Base-by-base conservation (phyloP, 2,329 filamentous ascomycete genomes). In the Aspergillus tubingensis region DNA sequence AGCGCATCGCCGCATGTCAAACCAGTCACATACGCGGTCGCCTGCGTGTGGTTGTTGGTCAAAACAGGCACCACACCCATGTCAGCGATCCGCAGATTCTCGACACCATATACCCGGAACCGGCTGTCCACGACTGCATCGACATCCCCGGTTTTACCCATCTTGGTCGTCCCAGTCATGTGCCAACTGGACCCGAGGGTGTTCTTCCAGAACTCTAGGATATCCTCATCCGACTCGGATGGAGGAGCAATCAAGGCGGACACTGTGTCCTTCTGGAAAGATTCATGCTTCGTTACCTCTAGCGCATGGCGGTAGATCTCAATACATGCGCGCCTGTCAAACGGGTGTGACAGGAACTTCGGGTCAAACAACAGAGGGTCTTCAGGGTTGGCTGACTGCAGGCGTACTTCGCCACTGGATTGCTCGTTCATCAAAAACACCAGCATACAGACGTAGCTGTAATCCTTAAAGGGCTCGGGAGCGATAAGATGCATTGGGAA, bases 81-180 rank as follows among this genome's bases (percentile, higher is more conserved):
- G 68, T 81, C 78, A 4, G 72, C 77, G 2, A 81, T 72, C 7
- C 79, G 71, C 39, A 81, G 65, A 5, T 65, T 63, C 43, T 80
- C 65, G 13, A 79, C 62, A 0, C 77, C 78, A 27, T 73, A 67
- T 2, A 80, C 71, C 8, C 70, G 70, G 66, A 79, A 80, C 5
- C 70, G 55, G 0, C 65, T 74, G 67, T 86, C 82, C 6, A 86
- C 82, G 27, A 76, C 82, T 1, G 81, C 79, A 36, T 79, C 76
- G 0, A 60, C 57, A 7, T 82, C 79, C 1, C 69, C 76, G 0
- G 58, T 41, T 62, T 73, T 79, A 0, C 85, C 85, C 85, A 88
- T 88, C 68, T 81, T 82, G 6, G 78, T 79, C 0, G 85, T 88
- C 0, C 83, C 82, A 0, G 77, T 83, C 81, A 81, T 86, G 69